phyloP scores from a whole-genome alignment of 1,284 basidiomycete species.

The Austroboletus olivaceoglutinosus region DNA sequence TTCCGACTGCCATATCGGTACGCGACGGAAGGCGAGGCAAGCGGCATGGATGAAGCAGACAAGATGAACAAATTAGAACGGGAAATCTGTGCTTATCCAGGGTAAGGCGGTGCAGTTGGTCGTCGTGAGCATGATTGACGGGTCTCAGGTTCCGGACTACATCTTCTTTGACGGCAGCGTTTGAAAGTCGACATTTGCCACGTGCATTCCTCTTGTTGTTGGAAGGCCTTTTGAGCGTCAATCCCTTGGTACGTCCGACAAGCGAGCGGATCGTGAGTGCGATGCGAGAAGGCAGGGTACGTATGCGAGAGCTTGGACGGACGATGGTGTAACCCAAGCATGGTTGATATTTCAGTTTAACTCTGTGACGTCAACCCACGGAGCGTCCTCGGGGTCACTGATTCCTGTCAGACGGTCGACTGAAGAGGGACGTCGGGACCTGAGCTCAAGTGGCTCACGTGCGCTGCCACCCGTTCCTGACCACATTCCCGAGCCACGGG shows the following conservation, averaged over 20 bases:
- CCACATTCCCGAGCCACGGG: not conserved
- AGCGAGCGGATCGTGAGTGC: conserved; percentile 68
- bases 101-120: conserved; percentile 42
- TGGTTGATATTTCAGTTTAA: conserved; percentile 19
- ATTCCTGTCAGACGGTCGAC: conserved; percentile 24
- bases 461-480: conserved; percentile 22
- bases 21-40: conserved; percentile 52
- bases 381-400: conserved; percentile 17
- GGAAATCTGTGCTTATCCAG: conserved; percentile 75
- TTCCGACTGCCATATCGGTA: conserved; percentile 79
- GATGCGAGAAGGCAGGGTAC: conserved; percentile 65
- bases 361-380: conserved; percentile 10
- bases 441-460: conserved; percentile 8
- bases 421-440: conserved; percentile 9
- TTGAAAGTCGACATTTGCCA: conserved; percentile 69
- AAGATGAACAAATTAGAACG: conserved; percentile 65
- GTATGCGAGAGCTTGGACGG: conserved; percentile 16
- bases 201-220: conserved; percentile 67
- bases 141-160: conserved; percentile 58
- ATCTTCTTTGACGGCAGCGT: conserved; percentile 46
- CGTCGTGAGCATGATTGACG: conserved; percentile 3
- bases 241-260: conserved; percentile 61
- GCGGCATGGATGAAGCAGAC: conserved; percentile 48
- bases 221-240: conserved; percentile 65
- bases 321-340: not conserved